Conservation (phyloP, 2,329 filamentous ascomycete species). For the Emmonsia crescens region DNA sequence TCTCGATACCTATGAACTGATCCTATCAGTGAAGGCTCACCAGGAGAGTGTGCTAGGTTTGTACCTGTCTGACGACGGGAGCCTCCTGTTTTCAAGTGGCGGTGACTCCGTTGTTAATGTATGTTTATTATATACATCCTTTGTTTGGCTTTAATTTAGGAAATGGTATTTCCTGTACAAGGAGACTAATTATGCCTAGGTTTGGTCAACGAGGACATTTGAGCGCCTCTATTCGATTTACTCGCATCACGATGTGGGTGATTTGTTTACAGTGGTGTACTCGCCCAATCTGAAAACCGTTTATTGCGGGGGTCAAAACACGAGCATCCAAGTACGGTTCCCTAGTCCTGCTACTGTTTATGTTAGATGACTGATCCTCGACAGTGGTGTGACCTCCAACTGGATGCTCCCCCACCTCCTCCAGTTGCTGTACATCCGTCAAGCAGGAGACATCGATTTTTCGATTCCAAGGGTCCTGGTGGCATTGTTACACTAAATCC, state of each 20-base stretch:
- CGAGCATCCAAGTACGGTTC: constrained; percentile 59
- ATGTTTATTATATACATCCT: constrained; percentile 12
- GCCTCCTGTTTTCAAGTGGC: constrained; percentile 79
- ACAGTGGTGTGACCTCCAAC: constrained; percentile 66
- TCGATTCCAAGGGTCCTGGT: constrained; percentile 79
- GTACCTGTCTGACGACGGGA: constrained; percentile 62
- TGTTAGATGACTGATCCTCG: constrained; percentile 14
- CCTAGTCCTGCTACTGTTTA: neutral
- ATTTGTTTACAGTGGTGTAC: constrained; percentile 91
- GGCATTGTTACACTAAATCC: constrained; percentile 68
- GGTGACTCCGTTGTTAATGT: constrained; percentile 88
- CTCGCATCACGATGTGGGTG: constrained; percentile 85
- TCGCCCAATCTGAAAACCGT: constrained; percentile 68
- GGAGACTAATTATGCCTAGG: constrained; percentile 26
- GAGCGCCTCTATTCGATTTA: constrained; percentile 78
- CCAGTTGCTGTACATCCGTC: constrained; percentile 62
- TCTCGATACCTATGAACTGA: constrained; percentile 73
- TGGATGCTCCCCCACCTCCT: constrained; percentile 51
- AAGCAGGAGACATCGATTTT: constrained; percentile 74
- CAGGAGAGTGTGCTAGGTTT: constrained; percentile 82
- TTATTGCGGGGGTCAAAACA: constrained; percentile 89
- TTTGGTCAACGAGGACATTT: constrained; percentile 74
- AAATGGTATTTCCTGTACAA: neutral
- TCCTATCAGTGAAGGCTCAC: constrained; percentile 73
- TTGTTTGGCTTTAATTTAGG: neutral